phyloP scores from a whole-genome alignment of 768 basidiomycete genomes.

The Neoboletus brunneissimus region DNA sequence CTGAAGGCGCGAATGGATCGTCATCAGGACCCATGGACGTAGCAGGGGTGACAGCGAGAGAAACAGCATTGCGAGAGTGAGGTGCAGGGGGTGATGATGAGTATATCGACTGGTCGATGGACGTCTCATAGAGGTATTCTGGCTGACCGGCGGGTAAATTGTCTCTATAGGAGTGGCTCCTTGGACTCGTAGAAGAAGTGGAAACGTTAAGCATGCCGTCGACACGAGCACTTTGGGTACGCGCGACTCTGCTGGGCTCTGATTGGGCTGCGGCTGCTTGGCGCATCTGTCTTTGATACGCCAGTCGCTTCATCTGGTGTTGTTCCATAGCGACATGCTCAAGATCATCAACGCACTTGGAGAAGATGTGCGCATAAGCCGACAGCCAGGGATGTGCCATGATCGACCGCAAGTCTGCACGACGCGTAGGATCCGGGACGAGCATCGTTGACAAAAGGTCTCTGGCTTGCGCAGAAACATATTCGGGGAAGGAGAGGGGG shows the following conservation, averaged over 20 bases:
- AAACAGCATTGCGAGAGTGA: slow-evolving; percentile 38
- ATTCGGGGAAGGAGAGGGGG: slow-evolving; percentile 94
- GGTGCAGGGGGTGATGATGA: slow-evolving; percentile 36
- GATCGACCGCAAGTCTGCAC: slow-evolving; percentile 72
- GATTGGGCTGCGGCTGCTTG: slow-evolving; percentile 39
- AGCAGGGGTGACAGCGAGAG: slow-evolving; percentile 45
- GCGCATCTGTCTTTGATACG: slow-evolving; percentile 80
- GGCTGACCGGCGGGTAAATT: slow-evolving; percentile 48
- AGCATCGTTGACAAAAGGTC: slow-evolving; percentile 90
- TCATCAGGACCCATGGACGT: slow-evolving; percentile 47
- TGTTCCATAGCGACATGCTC: slow-evolving; percentile 80
- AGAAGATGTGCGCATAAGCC: slow-evolving; percentile 50
- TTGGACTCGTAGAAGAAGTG: slow-evolving; percentile 33
- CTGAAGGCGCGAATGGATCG: slow-evolving; percentile 66
- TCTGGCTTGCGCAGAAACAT: slow-evolving; percentile 79
- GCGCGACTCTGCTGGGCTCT: slow-evolving; percentile 34
- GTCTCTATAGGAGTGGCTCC: slow-evolving; percentile 48
- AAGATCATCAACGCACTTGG: slow-evolving; percentile 69
- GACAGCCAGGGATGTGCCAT: slow-evolving; percentile 89
- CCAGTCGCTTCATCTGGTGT: slow-evolving; percentile 78
- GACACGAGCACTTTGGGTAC: slow-evolving; percentile 56
- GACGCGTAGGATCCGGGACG: slow-evolving; percentile 82
- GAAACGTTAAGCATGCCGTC: slow-evolving; percentile 40
- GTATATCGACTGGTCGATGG: slow-evolving; percentile 53
- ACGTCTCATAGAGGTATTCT: slow-evolving; percentile 74